Evolutionary conservation across 2,329 filamentous ascomycete genomes (phyloP), one percentile per base, ranked within the genome.

Genomic region (Fusarium sp.): DNA sequence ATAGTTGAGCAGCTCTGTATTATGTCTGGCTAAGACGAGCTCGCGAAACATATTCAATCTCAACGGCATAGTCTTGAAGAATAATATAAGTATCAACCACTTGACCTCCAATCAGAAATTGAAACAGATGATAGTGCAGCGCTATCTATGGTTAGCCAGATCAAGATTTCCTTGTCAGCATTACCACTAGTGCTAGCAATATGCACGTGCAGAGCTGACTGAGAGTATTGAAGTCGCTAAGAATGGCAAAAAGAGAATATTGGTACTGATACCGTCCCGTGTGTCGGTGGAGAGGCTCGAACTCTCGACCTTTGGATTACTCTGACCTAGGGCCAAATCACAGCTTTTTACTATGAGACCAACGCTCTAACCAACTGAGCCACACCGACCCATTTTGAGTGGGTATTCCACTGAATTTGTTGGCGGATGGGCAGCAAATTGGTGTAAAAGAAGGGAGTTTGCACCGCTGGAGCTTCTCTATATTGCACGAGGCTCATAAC

Each of bases 291-390:
- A 43, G 48, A 52, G 48, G 35, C 48, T 52, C 48, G 48, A 52
- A 52, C 48, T 52, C 48, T 52, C 48, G 48, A 52, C 48, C 48
- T 52, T 52, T 52, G 48, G 48, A 52, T 52, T 43, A 43, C 35
- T 52, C 24, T 52, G 48, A 52, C 20, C 48, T 52, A 16, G 6
- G 48, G 20, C 8, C 48, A 52, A 52, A 52, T 52, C 35, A 52
- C 24, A 24, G 21, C 35, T 13, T 52, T 16, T 18, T n/a, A 24
- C 48, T 52, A 43, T 52, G 48, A 52, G 48, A 52, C 48, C 48
- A 52, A 52, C 48, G 48, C 48, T 54, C 50, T 54, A 54, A 46
- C 50, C 50, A 54, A 35, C 50, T 55, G 52, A 48, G 52, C 52
- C 29, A 55, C 52, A 48, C 31, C 52, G 41, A 55, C 52, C n/a